Base-by-base conservation (phyloP, 176 grass and related monocot species). In the Tillandsia fasciculata region DNA sequence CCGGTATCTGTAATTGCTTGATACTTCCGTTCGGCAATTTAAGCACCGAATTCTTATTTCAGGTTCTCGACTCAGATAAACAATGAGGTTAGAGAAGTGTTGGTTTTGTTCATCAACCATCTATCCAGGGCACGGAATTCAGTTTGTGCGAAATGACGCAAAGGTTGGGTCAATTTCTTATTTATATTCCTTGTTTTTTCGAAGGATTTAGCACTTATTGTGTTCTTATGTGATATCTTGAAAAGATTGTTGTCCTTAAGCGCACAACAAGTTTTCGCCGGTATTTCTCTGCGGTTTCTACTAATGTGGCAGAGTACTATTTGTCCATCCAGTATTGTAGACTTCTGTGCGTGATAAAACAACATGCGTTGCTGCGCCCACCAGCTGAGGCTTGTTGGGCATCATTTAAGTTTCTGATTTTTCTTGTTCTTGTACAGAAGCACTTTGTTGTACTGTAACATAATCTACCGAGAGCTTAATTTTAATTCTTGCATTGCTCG, bases 11-110 rank as follows among this genome's bases (percentile, higher is more conserved):
- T 61, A 20, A 22, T 61, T 42, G 33, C 17, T 22, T 12, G 53
- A 17, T 57, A 57, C 13, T 15, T 7, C 22, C 9, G 56, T 10
- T 61, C 18, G 17, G 22, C 22, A 61, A 61, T 61, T 61, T 61
- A 9, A 20, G 15, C 3, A 9, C 1, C 13, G n/a, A 14, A 12
- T 61, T 61, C n/a, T 61, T 61, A 61, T 61, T 61, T 61, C 56
- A 61, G 56, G 56, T 17, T 61, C 56, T 20, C 22, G 56, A 61
- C 15, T 61, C 8, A 61, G 56, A 61, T 14, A 61, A 10, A 57
- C 65, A 28, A 99, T 99, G 95, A 93, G 90, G 80, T 84, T 99
- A 84, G 90, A 99, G 87, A 99, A 93, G 84, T 99, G 95, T 75
- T 90, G 94, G 95, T 99, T 99, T 86, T 99, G 94, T 75, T 96